These are phyloP conservation scores for Hypomyces rosellus DNA, from an alignment of 2,329 filamentous ascomycete species.

Conservation along the genomic window DNA sequence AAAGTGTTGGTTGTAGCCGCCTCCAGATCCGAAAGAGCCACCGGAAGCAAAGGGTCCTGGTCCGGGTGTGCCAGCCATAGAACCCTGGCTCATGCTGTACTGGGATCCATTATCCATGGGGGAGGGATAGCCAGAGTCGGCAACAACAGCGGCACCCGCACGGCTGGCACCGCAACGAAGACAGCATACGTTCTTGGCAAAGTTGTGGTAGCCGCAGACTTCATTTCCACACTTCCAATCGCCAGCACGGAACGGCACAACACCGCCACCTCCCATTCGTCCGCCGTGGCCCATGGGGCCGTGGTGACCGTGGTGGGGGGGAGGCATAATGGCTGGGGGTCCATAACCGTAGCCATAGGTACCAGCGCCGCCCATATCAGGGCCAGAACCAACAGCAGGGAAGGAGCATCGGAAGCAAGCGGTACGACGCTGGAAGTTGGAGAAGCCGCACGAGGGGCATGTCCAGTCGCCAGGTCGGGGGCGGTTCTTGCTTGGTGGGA, in stretches of 20 bases:
- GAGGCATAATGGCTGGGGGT: slow-evolving; percentile 74
- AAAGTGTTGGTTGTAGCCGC: slow-evolving; percentile 71
- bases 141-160: slow-evolving; percentile 87
- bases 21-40: slow-evolving; percentile 58
- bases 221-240: slow-evolving; percentile 99
- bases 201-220: slow-evolving; percentile 97
- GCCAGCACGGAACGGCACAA: slow-evolving; percentile 94
- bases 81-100: slow-evolving; percentile 79
- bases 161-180: slow-evolving; percentile 92
- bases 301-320: slow-evolving; percentile 63
- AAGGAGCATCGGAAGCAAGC: slow-evolving; percentile 99
- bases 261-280: slow-evolving; percentile 74
- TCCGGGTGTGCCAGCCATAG: slow-evolving; percentile 78
- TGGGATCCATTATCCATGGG: slow-evolving; percentile 80
- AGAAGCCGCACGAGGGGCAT: slow-evolving; percentile 96
- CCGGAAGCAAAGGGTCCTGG: slow-evolving; percentile 69
- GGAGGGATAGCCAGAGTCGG: slow-evolving; percentile 85
- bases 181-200: slow-evolving; percentile 98
- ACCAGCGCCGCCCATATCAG: slow-evolving; percentile 53
- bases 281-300: slow-evolving; percentile 53
- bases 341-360: slow-evolving; percentile 54
- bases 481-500: slow-evolving; percentile 97
- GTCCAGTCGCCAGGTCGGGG: slow-evolving; percentile 98
- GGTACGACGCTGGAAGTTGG: slow-evolving; percentile 97
- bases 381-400: slow-evolving; percentile 75